Base-by-base conservation (phyloP, 2,329 filamentous ascomycete species). In the Arthrobotrys entomopaga region DNA sequence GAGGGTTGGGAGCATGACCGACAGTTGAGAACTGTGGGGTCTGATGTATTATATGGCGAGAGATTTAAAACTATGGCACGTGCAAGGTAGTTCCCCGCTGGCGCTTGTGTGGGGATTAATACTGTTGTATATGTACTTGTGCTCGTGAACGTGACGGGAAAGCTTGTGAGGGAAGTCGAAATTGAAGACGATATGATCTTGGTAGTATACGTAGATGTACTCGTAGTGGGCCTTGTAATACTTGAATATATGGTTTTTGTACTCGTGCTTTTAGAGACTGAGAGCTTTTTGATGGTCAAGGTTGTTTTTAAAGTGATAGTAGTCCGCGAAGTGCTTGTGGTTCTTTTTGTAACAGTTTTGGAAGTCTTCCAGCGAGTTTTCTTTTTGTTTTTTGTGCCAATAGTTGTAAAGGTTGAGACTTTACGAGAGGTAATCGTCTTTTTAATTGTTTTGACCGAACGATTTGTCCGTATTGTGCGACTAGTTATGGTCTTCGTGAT, bases 11-110 rank as follows among this genome's bases (percentile, higher is more conserved):
- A 19, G 57, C 70, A 74, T 13, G 70, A 74, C 7, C 63, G 70
- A 16, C 70, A 74, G 13, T 46, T 59, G 8, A 74, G 50, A 15
- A 38, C 63, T 2, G 42, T 29, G 0, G 8, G n/a, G 13, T 63
- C 52, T 13, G 70, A 74, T 16, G 60, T 74, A 24, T 74, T 74
- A 34, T 52, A 64, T 10, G 19, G 63, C 11, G 70, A 63, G 19
- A 74, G 57, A 24, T 74, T 74, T n/a, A 74, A 40, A 29, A 74
- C n/a, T 2, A 74, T 63, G 6, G 63, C 70, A 10, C 70, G 63
- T 34, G 70, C 70, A 20, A 74, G 70, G 43, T 58, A 74, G 20
- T 50, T 52, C 3, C 56, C 70, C 11, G 52, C 48, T 8, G 42
- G 19, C 10, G 58, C 40, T n/a, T 56, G 49, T 19, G 52, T 48